Percentiles rank a stretch among this genome's conserved stretches.
Conservation (phyloP, 2,329 filamentous ascomycete species). For the Hypoxylon sp. region DNA sequence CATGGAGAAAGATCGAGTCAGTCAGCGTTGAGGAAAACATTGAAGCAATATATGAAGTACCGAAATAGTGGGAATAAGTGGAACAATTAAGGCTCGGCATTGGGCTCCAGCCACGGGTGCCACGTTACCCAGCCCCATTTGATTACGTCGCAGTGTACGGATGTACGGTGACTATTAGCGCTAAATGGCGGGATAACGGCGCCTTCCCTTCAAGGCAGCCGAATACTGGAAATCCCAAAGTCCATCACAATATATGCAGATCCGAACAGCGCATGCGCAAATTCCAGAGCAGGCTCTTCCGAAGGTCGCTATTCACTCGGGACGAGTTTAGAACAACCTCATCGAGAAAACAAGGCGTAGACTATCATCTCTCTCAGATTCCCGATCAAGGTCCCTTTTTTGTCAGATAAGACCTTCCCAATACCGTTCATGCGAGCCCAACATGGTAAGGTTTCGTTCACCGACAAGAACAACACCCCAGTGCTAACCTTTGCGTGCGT, state of each 20-base stretch:
- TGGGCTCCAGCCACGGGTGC: conserved; percentile 37
- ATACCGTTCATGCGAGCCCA: conserved; percentile 50
- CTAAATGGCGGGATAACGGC: conserved; percentile 34
- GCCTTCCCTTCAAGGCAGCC: conserved; percentile 37
- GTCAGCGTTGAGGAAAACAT: not conserved
- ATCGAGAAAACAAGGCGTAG: not conserved
- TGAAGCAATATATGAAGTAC: conserved; percentile 1
- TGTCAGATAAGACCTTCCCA: conserved; percentile 34
- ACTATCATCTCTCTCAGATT: conserved; percentile 6
- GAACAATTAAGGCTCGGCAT: conserved; percentile 21
- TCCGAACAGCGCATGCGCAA: conserved; percentile 29
- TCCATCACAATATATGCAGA: conserved; percentile 31
- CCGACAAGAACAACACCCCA: conserved; percentile 6
- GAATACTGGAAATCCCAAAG: conserved; percentile 29
- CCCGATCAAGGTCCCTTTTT: conserved; percentile 19
- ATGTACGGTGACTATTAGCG: conserved; percentile 41
- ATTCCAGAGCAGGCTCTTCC: conserved; percentile 9
- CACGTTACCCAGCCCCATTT: conserved; percentile 48
- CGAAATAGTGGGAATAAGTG: conserved; percentile 14
- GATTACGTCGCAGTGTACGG: conserved; percentile 51
- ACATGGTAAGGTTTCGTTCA: conserved; percentile 46
- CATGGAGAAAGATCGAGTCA: conserved; percentile 10
- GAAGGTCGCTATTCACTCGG: conserved; percentile 11
- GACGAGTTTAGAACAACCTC: not conserved
- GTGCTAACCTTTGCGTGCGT: conserved; percentile 37